Percentiles rank a stretch among this genome's conserved stretches.
These are phyloP conservation scores for Eragrostis nindensis DNA, from an alignment of 176 grass and related monocot genomes.

Conservation along the genomic window DNA sequence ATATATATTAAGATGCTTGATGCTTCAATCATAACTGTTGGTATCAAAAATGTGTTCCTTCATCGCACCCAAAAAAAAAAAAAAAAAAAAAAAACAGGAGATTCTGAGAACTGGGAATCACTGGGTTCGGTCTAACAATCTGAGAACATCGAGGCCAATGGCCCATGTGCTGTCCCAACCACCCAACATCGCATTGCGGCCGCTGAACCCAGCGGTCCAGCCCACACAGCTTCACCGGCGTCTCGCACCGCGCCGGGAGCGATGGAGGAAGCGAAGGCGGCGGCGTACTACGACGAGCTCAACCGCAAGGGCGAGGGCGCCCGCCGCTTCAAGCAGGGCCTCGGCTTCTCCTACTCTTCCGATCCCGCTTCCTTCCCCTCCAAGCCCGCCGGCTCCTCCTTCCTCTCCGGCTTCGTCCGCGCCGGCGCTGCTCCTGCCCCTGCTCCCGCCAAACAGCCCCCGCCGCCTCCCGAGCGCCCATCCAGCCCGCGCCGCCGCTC, in stretches of 20 bases:
- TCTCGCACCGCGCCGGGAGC: not conserved
- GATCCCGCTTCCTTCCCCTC: conserved; percentile 36
- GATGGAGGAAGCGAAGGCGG: conserved; percentile 72
- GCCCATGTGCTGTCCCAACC: not conserved
- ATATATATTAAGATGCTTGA: not conserved
- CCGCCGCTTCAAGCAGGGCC: conserved; percentile 91
- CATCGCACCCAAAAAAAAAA: no score
- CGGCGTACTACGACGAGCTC: conserved; percentile 96
- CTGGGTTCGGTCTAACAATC: not conserved
- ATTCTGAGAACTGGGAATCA: not conserved
- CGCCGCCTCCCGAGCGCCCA: not conserved
- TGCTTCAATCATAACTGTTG: not conserved
- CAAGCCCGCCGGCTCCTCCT: conserved; percentile 53
- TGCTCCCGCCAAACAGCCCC: not conserved
- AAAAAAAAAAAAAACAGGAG: no score
- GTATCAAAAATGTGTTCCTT: no score
- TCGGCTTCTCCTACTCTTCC: conserved; percentile 72
- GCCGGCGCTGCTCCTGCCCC: conserved; percentile 42
- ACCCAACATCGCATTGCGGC: not conserved
- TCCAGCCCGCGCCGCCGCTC: conserved; percentile 6
- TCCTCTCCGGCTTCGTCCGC: conserved; percentile 81
- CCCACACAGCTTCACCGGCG: not conserved
- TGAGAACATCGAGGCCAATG: not conserved
- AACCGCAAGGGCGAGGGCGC: conserved; percentile 95
- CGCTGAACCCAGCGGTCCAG: not conserved